Base-by-base conservation (phyloP, 2,329 filamentous ascomycete species). In the Aspergillus sp. region DNA sequence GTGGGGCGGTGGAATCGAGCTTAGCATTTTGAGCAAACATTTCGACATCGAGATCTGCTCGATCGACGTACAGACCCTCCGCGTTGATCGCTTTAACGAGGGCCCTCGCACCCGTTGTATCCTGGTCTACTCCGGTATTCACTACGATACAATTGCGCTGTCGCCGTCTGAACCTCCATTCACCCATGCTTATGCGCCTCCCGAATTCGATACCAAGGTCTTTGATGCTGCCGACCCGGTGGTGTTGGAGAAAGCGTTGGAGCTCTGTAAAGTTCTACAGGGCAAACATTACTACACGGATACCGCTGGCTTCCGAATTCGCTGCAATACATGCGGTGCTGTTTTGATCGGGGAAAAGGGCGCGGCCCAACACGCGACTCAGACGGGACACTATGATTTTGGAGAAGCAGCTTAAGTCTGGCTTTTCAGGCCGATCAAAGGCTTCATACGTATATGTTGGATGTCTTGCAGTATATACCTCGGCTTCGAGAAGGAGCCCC, bases 1-100 rank as follows among this genome's bases (percentile, higher is more conserved):
- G 0, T 97, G 93, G 93, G 93, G 93, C 48, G 93, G 93, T 4
- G 90, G 86, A 5, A 96, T 96, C 58, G 93, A 97, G 71, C 80
- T 97, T 17, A 85, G 85, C 51, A 93, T 96, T 52, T 75, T 97
- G 14, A 89, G 89, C 36, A 83, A 91, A 57, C 84, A 94, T 50
- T 96, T 96, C 68, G 84, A 87, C 54, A 81, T 95, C 24, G 90
- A 96, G 67, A 90, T 95, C 48, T 89, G 85, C 70, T 89, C 88
- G 36, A 87, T 93, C 58, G 90, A 95, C 67, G 90, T 96, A 2
- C 79, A 87, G 62, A 82, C 83, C 36, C 69, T 85, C 11, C 74
- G 84, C 11, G 77, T 90, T 5, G 87, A 90, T 63, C 82, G 82
- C 4, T 95, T 93, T 73, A 95, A 95, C 59, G 89, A 94, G 65